phyloP scores from a whole-genome alignment of 2,329 filamentous ascomycete species.

The Pseudohalonectria lignicola region DNA sequence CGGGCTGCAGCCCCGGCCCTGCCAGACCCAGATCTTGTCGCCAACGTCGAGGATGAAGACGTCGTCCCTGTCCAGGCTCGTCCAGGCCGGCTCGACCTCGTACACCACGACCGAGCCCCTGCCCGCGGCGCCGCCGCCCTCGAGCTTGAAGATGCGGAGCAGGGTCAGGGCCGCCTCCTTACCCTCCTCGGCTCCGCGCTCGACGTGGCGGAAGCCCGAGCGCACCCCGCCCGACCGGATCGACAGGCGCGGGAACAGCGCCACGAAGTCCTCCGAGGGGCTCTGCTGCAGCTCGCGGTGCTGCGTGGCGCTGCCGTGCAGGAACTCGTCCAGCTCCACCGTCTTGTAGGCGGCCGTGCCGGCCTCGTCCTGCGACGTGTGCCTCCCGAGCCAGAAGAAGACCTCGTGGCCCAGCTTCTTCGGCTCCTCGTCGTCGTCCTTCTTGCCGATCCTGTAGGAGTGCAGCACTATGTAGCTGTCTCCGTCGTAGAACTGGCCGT shows the following conservation, averaged over 20 bases:
- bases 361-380: conserved; percentile 58
- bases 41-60: conserved; percentile 54
- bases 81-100: conserved; percentile 51
- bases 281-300: conserved; percentile 52
- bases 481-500: conserved; percentile 54
- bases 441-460: conserved; percentile 40
- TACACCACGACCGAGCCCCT: conserved; percentile 45
- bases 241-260: conserved; percentile 48
- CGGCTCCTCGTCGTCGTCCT: conserved; percentile 6
- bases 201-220: conserved; percentile 54
- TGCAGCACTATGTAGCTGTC: conserved; percentile 58
- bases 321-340: conserved; percentile 57
- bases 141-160: conserved; percentile 53
- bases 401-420: conserved; percentile 48
- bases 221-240: conserved; percentile 49
- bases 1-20: conserved; percentile 51
- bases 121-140: conserved; percentile 30
- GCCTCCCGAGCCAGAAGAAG: conserved; percentile 58
- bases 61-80: conserved; percentile 52
- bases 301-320: conserved; percentile 50
- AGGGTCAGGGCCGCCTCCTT: conserved; percentile 35
- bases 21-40: conserved; percentile 60
- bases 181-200: conserved; percentile 25
- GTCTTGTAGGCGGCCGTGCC: conserved; percentile 62
- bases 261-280: conserved; percentile 48